phyloP scores from a whole-genome alignment of 306 rosid species.

The Lotus japonicus region DNA sequence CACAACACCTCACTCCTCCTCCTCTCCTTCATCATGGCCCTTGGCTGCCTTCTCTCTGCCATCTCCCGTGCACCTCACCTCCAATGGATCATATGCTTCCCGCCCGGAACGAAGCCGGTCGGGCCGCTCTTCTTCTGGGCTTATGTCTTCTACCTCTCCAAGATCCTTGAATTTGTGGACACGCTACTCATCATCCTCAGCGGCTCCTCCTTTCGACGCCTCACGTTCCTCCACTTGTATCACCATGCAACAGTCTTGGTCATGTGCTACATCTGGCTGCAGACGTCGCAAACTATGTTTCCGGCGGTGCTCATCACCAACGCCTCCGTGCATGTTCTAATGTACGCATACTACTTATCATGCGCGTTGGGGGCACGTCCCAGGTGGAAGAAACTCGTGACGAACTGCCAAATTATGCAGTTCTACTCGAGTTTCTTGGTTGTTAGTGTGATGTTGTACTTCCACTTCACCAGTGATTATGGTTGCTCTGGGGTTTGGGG shows the following conservation, averaged over 20 bases:
- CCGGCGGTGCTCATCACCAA: conserved; percentile 59
- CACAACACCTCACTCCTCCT: conserved; percentile 49
- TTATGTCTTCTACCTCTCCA: conserved; percentile 69
- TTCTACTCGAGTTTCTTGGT: conserved; percentile 51
- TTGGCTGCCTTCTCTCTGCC: conserved; percentile 49
- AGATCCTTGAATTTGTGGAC: conserved; percentile 53
- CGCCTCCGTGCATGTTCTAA: conserved; percentile 61
- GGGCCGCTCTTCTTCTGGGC: conserved; percentile 84
- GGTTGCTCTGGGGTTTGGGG: conserved; percentile 76
- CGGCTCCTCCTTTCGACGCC: conserved; percentile 54
- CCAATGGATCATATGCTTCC: conserved; percentile 49
- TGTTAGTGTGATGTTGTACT: conserved; percentile 40
- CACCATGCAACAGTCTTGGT: conserved; percentile 68
- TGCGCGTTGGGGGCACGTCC: conserved; percentile 63
- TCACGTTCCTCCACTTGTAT: conserved; percentile 81
- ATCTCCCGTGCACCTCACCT: conserved; percentile 29
- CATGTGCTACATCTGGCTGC: conserved; percentile 68
- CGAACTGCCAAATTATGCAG: conserved; percentile 62
- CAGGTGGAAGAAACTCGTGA: conserved; percentile 62
- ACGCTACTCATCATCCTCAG: conserved; percentile 56
- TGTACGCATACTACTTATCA: conserved; percentile 70
- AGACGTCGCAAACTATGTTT: conserved; percentile 60
- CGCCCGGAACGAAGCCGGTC: conserved; percentile 26
- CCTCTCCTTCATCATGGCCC: conserved; percentile 62
- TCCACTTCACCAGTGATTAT: conserved; percentile 39